These are phyloP conservation scores for Aspergillus baeticus DNA, from an alignment of 495 filamentous ascomycete species.

Conservation along the genomic window DNA sequence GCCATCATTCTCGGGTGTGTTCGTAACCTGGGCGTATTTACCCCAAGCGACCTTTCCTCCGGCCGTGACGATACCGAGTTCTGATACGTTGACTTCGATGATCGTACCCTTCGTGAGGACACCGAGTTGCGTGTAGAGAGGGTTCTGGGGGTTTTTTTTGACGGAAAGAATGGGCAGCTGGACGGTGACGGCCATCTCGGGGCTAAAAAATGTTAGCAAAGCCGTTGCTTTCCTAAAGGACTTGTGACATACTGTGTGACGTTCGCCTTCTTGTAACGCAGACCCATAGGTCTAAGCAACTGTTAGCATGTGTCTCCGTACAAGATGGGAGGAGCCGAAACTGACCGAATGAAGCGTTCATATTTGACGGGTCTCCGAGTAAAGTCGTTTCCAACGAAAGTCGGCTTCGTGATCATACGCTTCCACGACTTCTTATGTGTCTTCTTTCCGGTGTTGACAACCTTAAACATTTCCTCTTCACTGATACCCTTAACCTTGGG, in stretches of 20 bases:
- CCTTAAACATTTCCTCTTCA: conserved; percentile 98
- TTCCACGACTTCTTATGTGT: conserved; percentile 83
- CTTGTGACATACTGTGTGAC: conserved; percentile 61
- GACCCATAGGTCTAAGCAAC: conserved; percentile 71
- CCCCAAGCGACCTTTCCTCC: conserved; percentile 93
- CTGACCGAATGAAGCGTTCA: conserved; percentile 70
- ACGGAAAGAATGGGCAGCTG: conserved; percentile 91
- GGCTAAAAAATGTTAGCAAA: conserved; percentile 36
- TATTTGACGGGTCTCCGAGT: conserved; percentile 93
- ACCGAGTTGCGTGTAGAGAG: conserved; percentile 90
- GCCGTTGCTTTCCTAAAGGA: background rate
- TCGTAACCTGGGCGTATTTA: conserved; percentile 70
- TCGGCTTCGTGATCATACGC: conserved; percentile 91
- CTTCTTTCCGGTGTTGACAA: conserved; percentile 92
- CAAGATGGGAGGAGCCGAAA: background rate
- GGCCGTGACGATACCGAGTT: conserved; percentile 89
- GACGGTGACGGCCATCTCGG: conserved; percentile 82
- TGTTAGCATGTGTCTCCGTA: background rate
- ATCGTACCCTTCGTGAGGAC: conserved; percentile 94
- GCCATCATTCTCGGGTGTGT: conserved; percentile 80
- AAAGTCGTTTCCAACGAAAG: conserved; percentile 88
- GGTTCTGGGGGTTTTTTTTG: conserved; percentile 98
- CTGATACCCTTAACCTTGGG: conserved; percentile 92
- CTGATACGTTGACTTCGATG: conserved; percentile 92
- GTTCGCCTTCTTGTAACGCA: conserved; percentile 92